These are phyloP conservation scores for Cladosporium phlei DNA, from an alignment of 2,329 filamentous ascomycete genomes.

Conservation along the genomic window DNA sequence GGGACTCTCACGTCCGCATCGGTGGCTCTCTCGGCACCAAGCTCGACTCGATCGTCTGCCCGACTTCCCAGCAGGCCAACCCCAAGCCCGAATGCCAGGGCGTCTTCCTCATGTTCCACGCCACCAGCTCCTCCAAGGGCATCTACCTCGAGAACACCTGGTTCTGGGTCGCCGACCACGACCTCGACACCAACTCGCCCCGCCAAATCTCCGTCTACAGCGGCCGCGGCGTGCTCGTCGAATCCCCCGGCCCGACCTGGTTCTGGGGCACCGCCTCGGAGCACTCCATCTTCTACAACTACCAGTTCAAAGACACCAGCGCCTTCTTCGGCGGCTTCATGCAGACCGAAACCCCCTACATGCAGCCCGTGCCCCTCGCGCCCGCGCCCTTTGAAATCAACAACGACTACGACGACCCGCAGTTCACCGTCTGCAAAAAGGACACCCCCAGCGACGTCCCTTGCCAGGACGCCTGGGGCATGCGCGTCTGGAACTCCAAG, in stretches of 20 bases:
- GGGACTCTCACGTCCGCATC: conserved; percentile 94
- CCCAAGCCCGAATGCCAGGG: conserved; percentile 67
- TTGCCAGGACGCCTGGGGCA: conserved; percentile 43
- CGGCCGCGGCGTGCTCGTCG: conserved; percentile 39
- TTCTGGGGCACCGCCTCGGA: conserved; percentile 50
- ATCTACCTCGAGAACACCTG: conserved; percentile 58
- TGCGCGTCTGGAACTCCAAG: conserved; percentile 35
- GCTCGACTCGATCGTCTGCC: conserved; percentile 64
- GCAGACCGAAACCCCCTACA: conserved; percentile 54
- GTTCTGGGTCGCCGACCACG: conserved; percentile 54
- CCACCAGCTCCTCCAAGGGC: conserved; percentile 58
- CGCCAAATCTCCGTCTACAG: conserved; percentile 41
- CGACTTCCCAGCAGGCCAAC: conserved; percentile 70
- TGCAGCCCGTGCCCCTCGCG: conserved; percentile 50
- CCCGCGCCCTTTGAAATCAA: conserved; percentile 52
- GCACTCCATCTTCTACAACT: conserved; percentile 53
- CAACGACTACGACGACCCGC: conserved; percentile 38
- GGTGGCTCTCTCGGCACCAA: conserved; percentile 80
- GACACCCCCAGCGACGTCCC: conserved; percentile 16
- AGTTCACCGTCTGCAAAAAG: conserved; percentile 35
- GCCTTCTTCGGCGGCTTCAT: conserved; percentile 50
- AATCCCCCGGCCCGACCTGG: conserved; percentile 49
- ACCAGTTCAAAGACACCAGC: conserved; percentile 46
- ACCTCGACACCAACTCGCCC: conserved; percentile 41
- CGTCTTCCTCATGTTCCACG: conserved; percentile 44